These are phyloP conservation scores for Ceratobasidium sp. DNA, from an alignment of 1,284 basidiomycete genomes.

Conservation along the genomic window DNA sequence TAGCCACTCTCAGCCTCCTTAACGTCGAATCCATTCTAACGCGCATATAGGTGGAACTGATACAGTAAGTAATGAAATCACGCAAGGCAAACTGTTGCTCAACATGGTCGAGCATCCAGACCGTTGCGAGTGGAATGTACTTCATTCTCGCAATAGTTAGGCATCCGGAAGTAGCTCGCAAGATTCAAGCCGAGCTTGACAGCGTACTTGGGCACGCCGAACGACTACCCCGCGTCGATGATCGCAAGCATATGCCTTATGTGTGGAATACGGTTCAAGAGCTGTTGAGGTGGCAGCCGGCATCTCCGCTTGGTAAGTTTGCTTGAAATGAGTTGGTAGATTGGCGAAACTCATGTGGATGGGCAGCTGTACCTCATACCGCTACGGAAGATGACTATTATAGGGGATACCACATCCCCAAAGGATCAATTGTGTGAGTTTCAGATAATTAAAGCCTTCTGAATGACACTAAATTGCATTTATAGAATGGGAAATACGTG, in stretches of 20 bases:
- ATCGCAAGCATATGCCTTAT: slow-evolving; percentile 13
- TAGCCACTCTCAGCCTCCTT: neutral
- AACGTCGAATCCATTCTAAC: neutral
- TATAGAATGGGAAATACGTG: slow-evolving; percentile 29
- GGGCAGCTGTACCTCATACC: slow-evolving; percentile 12
- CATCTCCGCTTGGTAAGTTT: slow-evolving; percentile 1
- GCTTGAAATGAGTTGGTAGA: neutral
- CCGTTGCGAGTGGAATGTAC: neutral
- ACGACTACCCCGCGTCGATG: neutral
- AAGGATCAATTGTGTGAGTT: slow-evolving; percentile 28
- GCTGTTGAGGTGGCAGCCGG: slow-evolving; percentile 18
- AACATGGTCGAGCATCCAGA: neutral
- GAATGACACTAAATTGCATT: neutral
- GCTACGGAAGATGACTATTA: slow-evolving; percentile 32
- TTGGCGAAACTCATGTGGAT: neutral
- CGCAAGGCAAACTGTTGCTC: neutral
- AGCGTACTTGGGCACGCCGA: slow-evolving; percentile 12
- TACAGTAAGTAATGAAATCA: slow-evolving; percentile 1
- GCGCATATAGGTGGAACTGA: slow-evolving; percentile 3
- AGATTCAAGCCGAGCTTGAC: slow-evolving; percentile 25
- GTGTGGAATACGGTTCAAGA: neutral
- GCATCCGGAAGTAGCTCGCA: slow-evolving; percentile 19
- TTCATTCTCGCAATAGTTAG: slow-evolving; percentile 22
- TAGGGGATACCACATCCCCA: slow-evolving; percentile 18
- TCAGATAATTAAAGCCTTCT: neutral